Evolutionary conservation across 352 stramenopile species (phyloP).

Genomic region (Phytophthora fragariae): DNA sequence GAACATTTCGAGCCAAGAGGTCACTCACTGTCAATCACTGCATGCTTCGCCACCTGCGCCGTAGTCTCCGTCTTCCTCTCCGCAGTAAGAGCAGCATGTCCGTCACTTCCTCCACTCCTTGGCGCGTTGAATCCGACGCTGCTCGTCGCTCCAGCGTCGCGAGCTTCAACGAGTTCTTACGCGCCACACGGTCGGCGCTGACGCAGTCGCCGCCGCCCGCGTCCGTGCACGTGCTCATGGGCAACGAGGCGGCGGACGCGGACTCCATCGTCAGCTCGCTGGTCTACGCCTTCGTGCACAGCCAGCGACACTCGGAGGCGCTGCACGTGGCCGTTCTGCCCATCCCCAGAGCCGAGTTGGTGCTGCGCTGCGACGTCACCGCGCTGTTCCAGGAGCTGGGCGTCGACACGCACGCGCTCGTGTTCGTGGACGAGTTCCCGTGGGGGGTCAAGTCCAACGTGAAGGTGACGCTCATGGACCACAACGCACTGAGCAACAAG

Average conservation of each 20-base stretch:
- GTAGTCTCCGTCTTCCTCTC: too few relatives aligned
- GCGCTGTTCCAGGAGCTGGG: slow-evolving; percentile 62
- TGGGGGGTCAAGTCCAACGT: slow-evolving; percentile 48
- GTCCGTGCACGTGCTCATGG: slow-evolving; percentile 68
- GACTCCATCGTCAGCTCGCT: slow-evolving; percentile 88
- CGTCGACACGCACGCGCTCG: slow-evolving; percentile 60
- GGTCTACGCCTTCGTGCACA: slow-evolving; percentile 63
- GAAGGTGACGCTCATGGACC: slow-evolving; percentile 70
- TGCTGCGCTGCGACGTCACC: slow-evolving; percentile 74
- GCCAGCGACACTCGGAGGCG: slow-evolving; percentile 17
- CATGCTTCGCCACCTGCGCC: too few relatives aligned
- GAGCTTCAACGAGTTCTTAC: slow-evolving; percentile 35
- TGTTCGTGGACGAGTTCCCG: slow-evolving; percentile 85
- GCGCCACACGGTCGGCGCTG: slow-evolving; percentile 16
- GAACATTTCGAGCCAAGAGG: too few relatives aligned
- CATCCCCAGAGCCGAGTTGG: slow-evolving; percentile 68
- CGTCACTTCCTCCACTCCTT: too few relatives aligned
- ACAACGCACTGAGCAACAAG: slow-evolving; percentile 79
- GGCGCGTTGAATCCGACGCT: background rate
- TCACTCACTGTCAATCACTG: too few relatives aligned
- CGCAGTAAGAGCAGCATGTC: too few relatives aligned
- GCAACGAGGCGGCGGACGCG: slow-evolving; percentile 83
- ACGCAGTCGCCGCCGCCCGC: background rate
- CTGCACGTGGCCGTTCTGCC: slow-evolving; percentile 67
- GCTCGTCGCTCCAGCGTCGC: slow-evolving; percentile 24